Percentiles rank a stretch among this genome's conserved stretches.
Evolutionary conservation across 768 basidiomycete genomes (phyloP).

Genomic region (Pleurotus tuoliensis): DNA sequence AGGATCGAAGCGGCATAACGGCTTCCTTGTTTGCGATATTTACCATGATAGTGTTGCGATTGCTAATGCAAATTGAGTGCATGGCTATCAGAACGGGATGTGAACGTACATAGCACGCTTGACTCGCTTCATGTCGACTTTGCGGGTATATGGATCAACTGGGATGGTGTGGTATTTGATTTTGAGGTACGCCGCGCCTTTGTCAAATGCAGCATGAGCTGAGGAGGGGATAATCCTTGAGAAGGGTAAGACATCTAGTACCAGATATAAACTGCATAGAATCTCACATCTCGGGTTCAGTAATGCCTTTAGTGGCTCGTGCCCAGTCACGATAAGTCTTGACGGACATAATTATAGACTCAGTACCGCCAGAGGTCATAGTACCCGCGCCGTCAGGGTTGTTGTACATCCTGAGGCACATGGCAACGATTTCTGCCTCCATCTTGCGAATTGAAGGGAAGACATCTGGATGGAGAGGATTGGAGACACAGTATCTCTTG

Average conservation of each 20-base stretch:
- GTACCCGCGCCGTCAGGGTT: slow-evolving; percentile 83
- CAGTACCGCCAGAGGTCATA: slow-evolving; percentile 94
- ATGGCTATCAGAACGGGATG: slow-evolving; percentile 1
- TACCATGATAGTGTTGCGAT: slow-evolving; percentile 86
- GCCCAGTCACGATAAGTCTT: slow-evolving; percentile 97
- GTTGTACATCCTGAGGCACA: slow-evolving; percentile 83
- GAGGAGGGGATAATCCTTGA: slow-evolving; percentile 76
- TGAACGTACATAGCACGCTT: slow-evolving; percentile 79
- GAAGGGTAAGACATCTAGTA: neutral
- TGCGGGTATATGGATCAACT: slow-evolving; percentile 70
- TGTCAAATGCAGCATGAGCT: slow-evolving; percentile 94
- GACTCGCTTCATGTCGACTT: slow-evolving; percentile 73
- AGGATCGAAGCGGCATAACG: neutral
- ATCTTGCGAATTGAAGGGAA: slow-evolving; percentile 94
- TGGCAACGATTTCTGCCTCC: slow-evolving; percentile 92
- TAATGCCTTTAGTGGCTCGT: slow-evolving; percentile 77
- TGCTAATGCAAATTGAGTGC: slow-evolving; percentile 41
- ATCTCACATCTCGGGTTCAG: slow-evolving; percentile 85
- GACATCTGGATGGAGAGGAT: slow-evolving; percentile 90
- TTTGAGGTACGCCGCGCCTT: slow-evolving; percentile 82
- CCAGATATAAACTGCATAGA: neutral
- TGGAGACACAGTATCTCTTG: slow-evolving; percentile 77
- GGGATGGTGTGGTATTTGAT: slow-evolving; percentile 90
- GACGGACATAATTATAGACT: slow-evolving; percentile 92
- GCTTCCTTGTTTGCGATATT: slow-evolving; percentile 6